Evolutionary conservation across 2,329 filamentous ascomycete species (phyloP), one percentile per base, ranked within the genome.

Genomic region (Talaromyces sp.): DNA sequence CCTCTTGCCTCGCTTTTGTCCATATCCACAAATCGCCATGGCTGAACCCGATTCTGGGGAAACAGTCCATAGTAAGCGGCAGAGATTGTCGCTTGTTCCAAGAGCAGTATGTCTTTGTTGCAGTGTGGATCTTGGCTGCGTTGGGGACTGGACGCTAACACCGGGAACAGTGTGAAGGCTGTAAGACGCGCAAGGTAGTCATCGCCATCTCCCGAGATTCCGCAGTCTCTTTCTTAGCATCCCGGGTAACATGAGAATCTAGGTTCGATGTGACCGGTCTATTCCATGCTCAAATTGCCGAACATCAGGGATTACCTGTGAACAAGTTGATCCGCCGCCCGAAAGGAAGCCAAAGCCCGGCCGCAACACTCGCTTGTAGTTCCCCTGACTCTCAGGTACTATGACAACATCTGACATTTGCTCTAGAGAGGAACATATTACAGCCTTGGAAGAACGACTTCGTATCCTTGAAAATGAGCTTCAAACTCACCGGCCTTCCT

Each of bases 221-320:
- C 33, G 16, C 6, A 8, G 3, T 17, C 3, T 22, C 17, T 17
- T 2, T 22, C 17, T 22, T n/a, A 5, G 20, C 33, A n/a, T 2
- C 22, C 8, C 36, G 16, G 3, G 17, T 20, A 27, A 41, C 4
- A 9, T 19, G 33, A 13, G 8, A 33, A 3, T 36, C 17, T 6
- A 62, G 57, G 46, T 62, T 17, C 55, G 60, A 19, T 62, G 60
- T 36, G 60, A 62, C 37, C 54, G 60, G 10, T 41, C 52, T 20
- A 30, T 41, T 24, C 57, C 60, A 11, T 62, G 60, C 35, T 47
- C 60, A 3, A 62, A 62, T 19, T 62, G 60, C 37, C 47, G 33
- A n/a, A 24, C 41, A n/a, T 36, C 54, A 13, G 46, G 47, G 3
- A 58, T 62, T 19, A 27, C 45, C 1, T 62, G 60, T 47, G 55